Percentiles rank a stretch among this genome's conserved stretches.
Conservation (phyloP, 2,329 filamentous ascomycete species). For the Cercospora janseana region DNA sequence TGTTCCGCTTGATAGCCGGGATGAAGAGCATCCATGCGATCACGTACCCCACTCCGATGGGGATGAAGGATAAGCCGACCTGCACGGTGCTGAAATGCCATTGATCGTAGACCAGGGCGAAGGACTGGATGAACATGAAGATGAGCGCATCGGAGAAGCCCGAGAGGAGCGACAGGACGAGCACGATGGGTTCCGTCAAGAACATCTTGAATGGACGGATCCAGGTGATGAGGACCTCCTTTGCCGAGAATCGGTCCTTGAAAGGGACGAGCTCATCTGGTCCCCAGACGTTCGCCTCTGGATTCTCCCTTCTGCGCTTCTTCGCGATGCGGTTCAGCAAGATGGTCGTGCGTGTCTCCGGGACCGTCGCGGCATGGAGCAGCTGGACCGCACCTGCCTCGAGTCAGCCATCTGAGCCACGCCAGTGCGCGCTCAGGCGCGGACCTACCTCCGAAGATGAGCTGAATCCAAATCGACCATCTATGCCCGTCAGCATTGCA, state of each 20-base stretch:
- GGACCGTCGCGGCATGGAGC: conserved; percentile 61
- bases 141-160: conserved; percentile 75
- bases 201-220: conserved; percentile 73
- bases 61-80: conserved; percentile 63
- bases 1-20: conserved; percentile 54
- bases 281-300: conserved; percentile 62
- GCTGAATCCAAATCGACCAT: conserved; percentile 87
- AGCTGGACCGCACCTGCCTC: conserved; percentile 60
- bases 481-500: too few species aligned
- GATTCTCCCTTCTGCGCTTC: conserved; percentile 62
- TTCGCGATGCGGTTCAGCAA: conserved; percentile 79
- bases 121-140: conserved; percentile 78
- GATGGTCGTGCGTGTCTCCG: conserved; percentile 76
- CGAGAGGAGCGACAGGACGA: conserved; percentile 67
- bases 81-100: conserved; percentile 63
- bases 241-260: conserved; percentile 42
- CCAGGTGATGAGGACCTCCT: conserved; percentile 56
- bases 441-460: conserved; percentile 77
- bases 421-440: too few species aligned
- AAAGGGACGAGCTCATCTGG: conserved; percentile 65
- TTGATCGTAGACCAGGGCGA: conserved; percentile 65
- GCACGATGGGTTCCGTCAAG: conserved; percentile 71
- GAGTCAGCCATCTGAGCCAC: too few species aligned
- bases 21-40: conserved; percentile 63
- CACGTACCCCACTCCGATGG: conserved; percentile 67